phyloP scores from a whole-genome alignment of 306 rosid genomes.

The Prunus campanulata region DNA sequence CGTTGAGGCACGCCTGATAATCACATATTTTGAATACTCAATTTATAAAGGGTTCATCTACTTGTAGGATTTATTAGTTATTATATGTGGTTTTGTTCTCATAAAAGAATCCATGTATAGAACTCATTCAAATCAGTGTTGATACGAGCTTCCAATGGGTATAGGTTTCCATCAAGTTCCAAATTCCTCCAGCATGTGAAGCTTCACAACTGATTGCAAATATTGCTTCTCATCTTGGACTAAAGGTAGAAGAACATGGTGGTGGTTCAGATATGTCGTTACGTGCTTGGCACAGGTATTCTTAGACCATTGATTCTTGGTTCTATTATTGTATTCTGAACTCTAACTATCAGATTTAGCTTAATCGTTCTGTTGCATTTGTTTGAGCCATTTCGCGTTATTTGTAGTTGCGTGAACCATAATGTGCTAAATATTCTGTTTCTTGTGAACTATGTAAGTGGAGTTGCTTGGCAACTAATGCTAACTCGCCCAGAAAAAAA shows the following conservation, averaged over 20 bases:
- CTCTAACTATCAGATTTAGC: not conserved
- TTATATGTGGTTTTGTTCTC: not conserved
- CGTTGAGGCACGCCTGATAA: no score
- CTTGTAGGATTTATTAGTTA: not conserved
- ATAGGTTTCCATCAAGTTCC: constrained; percentile 69
- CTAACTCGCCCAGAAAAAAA: constrained; percentile 48
- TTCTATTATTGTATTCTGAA: constrained; percentile 7
- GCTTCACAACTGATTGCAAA: constrained; percentile 65
- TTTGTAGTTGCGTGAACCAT: not conserved
- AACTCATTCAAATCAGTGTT: constrained; percentile 7
- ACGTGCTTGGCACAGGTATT: constrained; percentile 88
- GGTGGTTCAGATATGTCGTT: constrained; percentile 71
- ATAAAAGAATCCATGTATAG: not conserved
- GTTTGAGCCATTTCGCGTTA: not conserved
- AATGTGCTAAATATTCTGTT: constrained; percentile 20
- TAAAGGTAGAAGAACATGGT: constrained; percentile 50
- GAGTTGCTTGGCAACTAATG: constrained; percentile 82
- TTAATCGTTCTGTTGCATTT: not conserved
- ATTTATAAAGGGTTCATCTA: no score
- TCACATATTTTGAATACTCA: no score
- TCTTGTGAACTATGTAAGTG: constrained; percentile 40
- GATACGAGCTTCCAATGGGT: constrained; percentile 26
- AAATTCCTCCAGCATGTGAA: constrained; percentile 75
- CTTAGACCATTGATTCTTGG: constrained; percentile 4
- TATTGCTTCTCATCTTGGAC: constrained; percentile 69